phyloP scores from a whole-genome alignment of 495 filamentous ascomycete genomes.

The Penicillium pulvis region DNA sequence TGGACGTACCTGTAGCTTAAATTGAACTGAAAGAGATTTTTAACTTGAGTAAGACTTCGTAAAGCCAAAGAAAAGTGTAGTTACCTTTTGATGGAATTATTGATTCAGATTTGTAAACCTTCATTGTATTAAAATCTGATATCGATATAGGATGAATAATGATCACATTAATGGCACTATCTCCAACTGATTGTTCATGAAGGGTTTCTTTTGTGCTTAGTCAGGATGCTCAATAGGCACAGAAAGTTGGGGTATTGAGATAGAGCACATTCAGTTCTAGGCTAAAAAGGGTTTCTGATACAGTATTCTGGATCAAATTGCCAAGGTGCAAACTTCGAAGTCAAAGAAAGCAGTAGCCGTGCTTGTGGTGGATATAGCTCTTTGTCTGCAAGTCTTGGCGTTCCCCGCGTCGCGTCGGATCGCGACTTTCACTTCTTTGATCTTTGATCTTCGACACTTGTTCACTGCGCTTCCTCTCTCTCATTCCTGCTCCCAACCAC shows the following conservation, averaged over 20 bases:
- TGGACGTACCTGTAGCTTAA: too few species aligned
- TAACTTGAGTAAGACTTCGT: too few species aligned
- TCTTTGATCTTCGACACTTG: conserved; percentile 4
- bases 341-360: not conserved
- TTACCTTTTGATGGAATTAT: too few species aligned
- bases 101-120: too few species aligned
- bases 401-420: conserved; percentile 20
- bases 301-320: too few species aligned
- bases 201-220: not conserved
- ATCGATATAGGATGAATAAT: too few species aligned
- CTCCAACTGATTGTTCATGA: too few species aligned
- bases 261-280: not conserved
- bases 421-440: conserved; percentile 13
- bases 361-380: not conserved
- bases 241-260: not conserved
- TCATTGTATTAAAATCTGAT: too few species aligned
- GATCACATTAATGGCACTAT: too few species aligned
- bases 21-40: too few species aligned
- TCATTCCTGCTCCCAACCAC: not conserved
- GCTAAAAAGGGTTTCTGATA: not conserved
- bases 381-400: conserved; percentile 18
- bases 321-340: too few species aligned
- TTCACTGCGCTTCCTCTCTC: not conserved
- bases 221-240: not conserved
- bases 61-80: too few species aligned